phyloP scores from a whole-genome alignment of 2,329 filamentous ascomycete genomes.

The Karstenula rhodostoma region DNA sequence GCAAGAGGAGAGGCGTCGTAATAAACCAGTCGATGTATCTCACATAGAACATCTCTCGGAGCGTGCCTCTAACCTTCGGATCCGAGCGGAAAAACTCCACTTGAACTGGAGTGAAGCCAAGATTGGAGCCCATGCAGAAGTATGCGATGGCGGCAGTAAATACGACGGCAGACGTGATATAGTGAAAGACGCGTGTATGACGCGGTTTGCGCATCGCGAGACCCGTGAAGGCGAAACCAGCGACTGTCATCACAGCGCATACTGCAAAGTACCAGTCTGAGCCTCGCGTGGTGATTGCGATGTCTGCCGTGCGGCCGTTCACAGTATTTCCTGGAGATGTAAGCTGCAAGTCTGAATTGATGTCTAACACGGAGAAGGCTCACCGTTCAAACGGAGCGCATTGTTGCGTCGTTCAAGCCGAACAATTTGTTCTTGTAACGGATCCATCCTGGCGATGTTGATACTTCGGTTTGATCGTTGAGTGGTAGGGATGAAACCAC shows the following conservation, averaged over 20 bases:
- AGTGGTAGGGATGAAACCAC: neutral
- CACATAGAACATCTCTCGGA: conserved; percentile 72
- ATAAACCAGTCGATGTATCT: conserved; percentile 72
- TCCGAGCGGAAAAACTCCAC: conserved; percentile 64
- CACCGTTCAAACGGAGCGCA: conserved; percentile 21
- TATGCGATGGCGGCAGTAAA: conserved; percentile 69
- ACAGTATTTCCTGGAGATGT: conserved; percentile 49
- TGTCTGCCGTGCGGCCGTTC: conserved; percentile 58
- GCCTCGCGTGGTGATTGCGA: conserved; percentile 66
- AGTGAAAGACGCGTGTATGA: conserved; percentile 68
- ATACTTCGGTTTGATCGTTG: neutral
- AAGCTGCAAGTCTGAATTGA: neutral
- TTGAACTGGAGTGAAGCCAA: conserved; percentile 69
- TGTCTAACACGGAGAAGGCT: neutral
- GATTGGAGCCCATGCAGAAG: conserved; percentile 72
- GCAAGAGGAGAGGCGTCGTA: conserved; percentile 70
- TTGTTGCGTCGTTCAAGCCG: conserved; percentile 17
- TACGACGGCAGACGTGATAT: conserved; percentile 67
- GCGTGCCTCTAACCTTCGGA: conserved; percentile 57
- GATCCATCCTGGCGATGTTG: conserved; percentile 12
- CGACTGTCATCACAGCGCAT: conserved; percentile 65
- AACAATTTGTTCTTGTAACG: neutral
- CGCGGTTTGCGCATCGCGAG: conserved; percentile 63
- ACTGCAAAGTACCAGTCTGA: conserved; percentile 72
- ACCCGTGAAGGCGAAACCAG: conserved; percentile 63